Percentiles rank a stretch among this genome's conserved stretches.
Evolutionary conservation across 257 asterid species (phyloP).

Genomic region (Solanum neorickii): DNA sequence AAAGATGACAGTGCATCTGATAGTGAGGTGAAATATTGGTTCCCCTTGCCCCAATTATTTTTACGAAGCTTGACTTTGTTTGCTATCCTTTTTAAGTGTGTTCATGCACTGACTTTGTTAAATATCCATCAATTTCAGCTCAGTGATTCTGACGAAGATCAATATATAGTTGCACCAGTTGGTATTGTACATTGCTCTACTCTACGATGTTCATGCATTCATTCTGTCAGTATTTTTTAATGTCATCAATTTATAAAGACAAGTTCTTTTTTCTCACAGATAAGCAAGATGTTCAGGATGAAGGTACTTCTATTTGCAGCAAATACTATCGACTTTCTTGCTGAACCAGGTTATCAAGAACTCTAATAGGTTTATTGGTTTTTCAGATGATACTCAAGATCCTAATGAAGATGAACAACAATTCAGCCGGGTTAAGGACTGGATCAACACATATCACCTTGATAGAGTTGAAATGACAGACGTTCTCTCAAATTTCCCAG

Average conservation of each 20-base stretch:
- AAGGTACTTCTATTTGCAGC: constrained; percentile 29
- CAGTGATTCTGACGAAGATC: constrained; percentile 67
- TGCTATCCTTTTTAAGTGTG: not conserved
- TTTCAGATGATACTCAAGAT: constrained; percentile 80
- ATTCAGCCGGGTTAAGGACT: constrained; percentile 53
- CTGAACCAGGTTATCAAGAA: not conserved
- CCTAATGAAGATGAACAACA: constrained; percentile 77
- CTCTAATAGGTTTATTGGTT: constrained; percentile 5
- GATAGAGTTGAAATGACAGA: constrained; percentile 58
- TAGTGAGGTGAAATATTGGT: constrained; percentile 50
- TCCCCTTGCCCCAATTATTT: not conserved
- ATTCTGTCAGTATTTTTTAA: not conserved
- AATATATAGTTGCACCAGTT: constrained; percentile 51
- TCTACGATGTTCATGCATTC: not conserved
- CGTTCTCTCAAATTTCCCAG: constrained; percentile 71
- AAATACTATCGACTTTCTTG: not conserved
- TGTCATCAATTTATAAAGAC: constrained; percentile 2
- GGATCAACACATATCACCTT: constrained; percentile 70
- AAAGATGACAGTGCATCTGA: constrained; percentile 49
- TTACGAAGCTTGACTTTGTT: not conserved
- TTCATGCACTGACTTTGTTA: not conserved
- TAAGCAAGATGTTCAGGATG: constrained; percentile 33
- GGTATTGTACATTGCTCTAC: constrained; percentile 24
- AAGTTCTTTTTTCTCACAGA: constrained; percentile 19
- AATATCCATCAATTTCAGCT: constrained; percentile 32